Percentiles rank a stretch among this genome's conserved stretches.
These are phyloP conservation scores for Diplodia seriata DNA, from an alignment of 2,329 filamentous ascomycete genomes.

Conservation along the genomic window DNA sequence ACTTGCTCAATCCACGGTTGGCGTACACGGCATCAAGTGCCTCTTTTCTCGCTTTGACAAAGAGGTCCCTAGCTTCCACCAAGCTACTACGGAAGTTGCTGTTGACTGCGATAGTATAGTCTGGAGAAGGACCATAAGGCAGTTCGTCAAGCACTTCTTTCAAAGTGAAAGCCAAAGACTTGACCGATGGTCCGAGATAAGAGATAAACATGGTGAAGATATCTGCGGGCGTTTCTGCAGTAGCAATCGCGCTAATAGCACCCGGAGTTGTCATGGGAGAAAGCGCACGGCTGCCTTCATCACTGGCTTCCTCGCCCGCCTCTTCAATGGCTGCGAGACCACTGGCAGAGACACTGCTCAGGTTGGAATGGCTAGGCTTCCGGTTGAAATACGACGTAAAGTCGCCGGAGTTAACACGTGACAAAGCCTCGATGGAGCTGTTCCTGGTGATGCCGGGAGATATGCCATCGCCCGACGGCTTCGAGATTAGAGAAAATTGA, in stretches of 20 bases:
- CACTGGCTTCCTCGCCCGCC: constrained; percentile 29
- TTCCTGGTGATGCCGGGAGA: constrained; percentile 12
- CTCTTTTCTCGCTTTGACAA: constrained; percentile 74
- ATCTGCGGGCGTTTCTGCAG: constrained; percentile 68
- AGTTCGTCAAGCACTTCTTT: constrained; percentile 87
- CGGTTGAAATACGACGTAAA: constrained; percentile 13
- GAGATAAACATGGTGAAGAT: constrained; percentile 92
- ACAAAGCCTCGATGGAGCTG: constrained; percentile 2
- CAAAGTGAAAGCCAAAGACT: constrained; percentile 90
- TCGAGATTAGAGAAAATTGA: constrained; percentile 83
- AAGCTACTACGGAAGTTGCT: constrained; percentile 82
- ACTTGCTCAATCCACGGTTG: constrained; percentile 73
- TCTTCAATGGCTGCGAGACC: constrained; percentile 52
- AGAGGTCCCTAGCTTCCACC: constrained; percentile 78
- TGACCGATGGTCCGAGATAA: constrained; percentile 91
- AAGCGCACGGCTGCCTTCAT: background rate
- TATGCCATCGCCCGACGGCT: constrained; percentile 45
- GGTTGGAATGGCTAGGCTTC: constrained; percentile 13
- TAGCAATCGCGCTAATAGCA: constrained; percentile 38
- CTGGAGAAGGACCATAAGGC: constrained; percentile 74
- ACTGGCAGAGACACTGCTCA: constrained; percentile 39
- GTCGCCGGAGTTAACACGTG: constrained; percentile 20
- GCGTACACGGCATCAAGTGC: constrained; percentile 82
- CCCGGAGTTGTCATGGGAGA: constrained; percentile 4
- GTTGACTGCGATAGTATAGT: constrained; percentile 75